These are phyloP conservation scores for Posidonia oceanica DNA, from an alignment of 116 monocot genomes.

Conservation along the genomic window DNA sequence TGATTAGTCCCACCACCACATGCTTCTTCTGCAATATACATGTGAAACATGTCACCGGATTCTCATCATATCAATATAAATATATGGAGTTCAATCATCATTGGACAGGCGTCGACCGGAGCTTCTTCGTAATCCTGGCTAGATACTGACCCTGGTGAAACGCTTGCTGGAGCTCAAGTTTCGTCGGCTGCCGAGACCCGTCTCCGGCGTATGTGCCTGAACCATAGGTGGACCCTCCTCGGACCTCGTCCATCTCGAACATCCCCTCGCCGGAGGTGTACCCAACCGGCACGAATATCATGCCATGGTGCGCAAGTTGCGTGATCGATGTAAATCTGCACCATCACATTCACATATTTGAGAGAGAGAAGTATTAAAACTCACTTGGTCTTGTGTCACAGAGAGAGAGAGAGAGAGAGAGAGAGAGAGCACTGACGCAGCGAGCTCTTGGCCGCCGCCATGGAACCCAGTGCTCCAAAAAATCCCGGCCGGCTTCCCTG, in stretches of 20 bases:
- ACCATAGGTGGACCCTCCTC: constrained; percentile 79
- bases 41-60: no score
- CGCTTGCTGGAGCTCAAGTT: constrained; percentile 45
- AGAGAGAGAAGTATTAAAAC: no score
- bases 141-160: constrained; percentile 64
- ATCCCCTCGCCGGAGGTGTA: constrained; percentile 81
- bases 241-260: constrained; percentile 75
- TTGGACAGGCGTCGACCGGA: constrained; percentile 4
- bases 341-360: background rate
- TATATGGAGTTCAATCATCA: no score
- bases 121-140: constrained; percentile 49
- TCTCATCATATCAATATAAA: no score
- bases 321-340: constrained; percentile 77
- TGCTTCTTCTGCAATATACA: no score
- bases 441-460: constrained; percentile 58
- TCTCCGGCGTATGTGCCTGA: constrained; percentile 65
- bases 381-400: background rate
- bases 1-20: no score
- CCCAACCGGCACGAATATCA: constrained; percentile 81
- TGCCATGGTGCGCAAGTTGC: constrained; percentile 73
- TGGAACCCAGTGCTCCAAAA: constrained; percentile 53
- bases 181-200: constrained; percentile 37
- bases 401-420: background rate
- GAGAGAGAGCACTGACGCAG: constrained; percentile 19
- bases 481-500: constrained; percentile 53